Conservation (phyloP, 2,329 filamentous ascomycete species). For the Exophiala sp. region DNA sequence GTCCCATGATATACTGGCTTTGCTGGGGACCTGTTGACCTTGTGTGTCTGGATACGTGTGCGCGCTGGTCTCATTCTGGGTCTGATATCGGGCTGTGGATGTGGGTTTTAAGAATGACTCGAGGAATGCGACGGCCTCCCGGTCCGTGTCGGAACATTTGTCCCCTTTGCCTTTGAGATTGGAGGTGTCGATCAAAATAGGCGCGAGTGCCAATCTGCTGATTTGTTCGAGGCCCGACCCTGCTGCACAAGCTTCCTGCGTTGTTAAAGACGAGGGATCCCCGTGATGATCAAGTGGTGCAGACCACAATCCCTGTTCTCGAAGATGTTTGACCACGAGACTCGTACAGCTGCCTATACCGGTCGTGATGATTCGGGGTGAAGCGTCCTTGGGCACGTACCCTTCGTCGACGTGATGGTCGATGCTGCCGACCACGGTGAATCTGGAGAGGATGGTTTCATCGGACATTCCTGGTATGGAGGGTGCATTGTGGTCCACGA, state of each 20-base stretch:
- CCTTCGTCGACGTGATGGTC: conserved; percentile 59
- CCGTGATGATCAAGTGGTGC: conserved; percentile 30
- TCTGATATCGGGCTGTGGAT: not conserved
- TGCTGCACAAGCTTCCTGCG: conserved; percentile 16
- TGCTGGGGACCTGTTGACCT: not conserved
- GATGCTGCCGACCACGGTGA: conserved; percentile 49
- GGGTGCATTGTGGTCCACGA: conserved; percentile 45
- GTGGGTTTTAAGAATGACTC: conserved; percentile 42
- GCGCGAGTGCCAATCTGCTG: conserved; percentile 37
- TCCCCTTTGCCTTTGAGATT: conserved; percentile 40
- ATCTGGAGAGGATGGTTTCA: conserved; percentile 37
- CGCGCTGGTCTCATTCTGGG: not conserved
- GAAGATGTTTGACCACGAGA: conserved; percentile 48
- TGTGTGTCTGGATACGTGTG: not conserved
- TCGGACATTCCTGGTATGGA: conserved; percentile 29
- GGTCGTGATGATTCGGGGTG: conserved; percentile 50
- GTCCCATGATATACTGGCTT: conserved; percentile 2
- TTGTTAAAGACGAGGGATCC: conserved; percentile 28
- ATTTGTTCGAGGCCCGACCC: conserved; percentile 36
- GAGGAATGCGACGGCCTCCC: conserved; percentile 47
- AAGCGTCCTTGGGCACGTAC: conserved; percentile 41
- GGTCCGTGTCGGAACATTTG: conserved; percentile 45
- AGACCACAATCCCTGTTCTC: conserved; percentile 42
- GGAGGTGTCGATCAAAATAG: conserved; percentile 42
- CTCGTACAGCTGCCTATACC: conserved; percentile 55